Evolutionary conservation across 1,284 basidiomycete genomes (phyloP), one percentile per base, ranked within the genome.

Genomic region (Heliocybe sulcata): DNA sequence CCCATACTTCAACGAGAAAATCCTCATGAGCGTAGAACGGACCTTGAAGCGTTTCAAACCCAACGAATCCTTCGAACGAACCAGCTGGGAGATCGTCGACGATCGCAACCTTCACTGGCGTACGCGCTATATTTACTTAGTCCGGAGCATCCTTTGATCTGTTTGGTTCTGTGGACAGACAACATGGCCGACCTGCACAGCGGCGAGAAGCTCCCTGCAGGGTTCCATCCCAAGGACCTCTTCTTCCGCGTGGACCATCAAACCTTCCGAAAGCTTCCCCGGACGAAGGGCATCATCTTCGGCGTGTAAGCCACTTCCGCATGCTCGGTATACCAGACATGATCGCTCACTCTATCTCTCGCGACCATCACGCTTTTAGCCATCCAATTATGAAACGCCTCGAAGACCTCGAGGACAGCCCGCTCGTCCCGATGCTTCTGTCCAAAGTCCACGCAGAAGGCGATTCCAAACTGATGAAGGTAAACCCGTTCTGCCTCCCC

Each of bases 181-280:
- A 65, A 67, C 38, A 71, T 72, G 12, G 47, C 47, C 47, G 14
- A 25, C 27, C 20, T 49, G 11, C 6, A 49, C 50, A 56, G 55
- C 2, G 59, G 59, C 12, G 55, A 53, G 6, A 56, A 57, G 8
- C 56, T 68, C 3, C 62, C 64, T 35, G 63, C 64, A 20, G 63
- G 62, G 35, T 56, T 64, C 22, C 66, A 67, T 22, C 63, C 66
- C 11, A 65, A 67, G 50, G 68, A 70, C 53, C 60, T 72, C 8
- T 69, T 63, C 55, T 67, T 71, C 38, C 65, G 69, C 19, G 65
- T 71, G 49, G 68, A 70, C 54, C 68, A 69, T 56, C 69, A 75
- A 63, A 73, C 72, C 3, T 75, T 75, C 61, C 67, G 72, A 60
- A 75, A 75, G 63, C 66, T 75, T 2, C 73, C 72, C 1, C 60